phyloP scores from a whole-genome alignment of 768 basidiomycete genomes.

The Nidularia pulvinata region DNA sequence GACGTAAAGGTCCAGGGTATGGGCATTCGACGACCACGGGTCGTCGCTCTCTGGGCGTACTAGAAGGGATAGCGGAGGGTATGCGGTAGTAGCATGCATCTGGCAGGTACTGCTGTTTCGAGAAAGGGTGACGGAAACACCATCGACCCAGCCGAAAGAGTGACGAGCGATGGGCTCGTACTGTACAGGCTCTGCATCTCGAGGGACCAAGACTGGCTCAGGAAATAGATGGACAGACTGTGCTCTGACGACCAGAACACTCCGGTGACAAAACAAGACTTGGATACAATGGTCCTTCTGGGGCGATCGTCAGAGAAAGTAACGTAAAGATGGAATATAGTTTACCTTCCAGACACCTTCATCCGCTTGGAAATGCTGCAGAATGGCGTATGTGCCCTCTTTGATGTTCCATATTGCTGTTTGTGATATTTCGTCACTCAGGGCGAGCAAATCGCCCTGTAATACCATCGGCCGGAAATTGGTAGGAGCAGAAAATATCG shows the following conservation, averaged over 20 bases:
- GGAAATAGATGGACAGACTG: slow-evolving; percentile 58
- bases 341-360: slow-evolving; percentile 25
- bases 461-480: slow-evolving; percentile 45
- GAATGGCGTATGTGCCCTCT: slow-evolving; percentile 39
- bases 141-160: slow-evolving; percentile 72
- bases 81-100: neutral
- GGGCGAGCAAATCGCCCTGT: slow-evolving; percentile 48
- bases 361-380: slow-evolving; percentile 33
- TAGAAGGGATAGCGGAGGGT: slow-evolving; percentile 42
- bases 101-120: neutral
- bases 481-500: slow-evolving; percentile 32
- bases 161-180: slow-evolving; percentile 38
- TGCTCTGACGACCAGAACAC: slow-evolving; percentile 58
- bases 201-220: slow-evolving; percentile 32
- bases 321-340: slow-evolving; percentile 3
- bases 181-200: slow-evolving; percentile 7
- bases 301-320: slow-evolving; percentile 1
- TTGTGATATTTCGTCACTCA: slow-evolving; percentile 50
- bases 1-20: slow-evolving; percentile 52
- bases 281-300: slow-evolving; percentile 54
- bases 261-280: slow-evolving; percentile 42
- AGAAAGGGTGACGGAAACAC: slow-evolving; percentile 36
- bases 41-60: slow-evolving; percentile 59
- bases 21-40: slow-evolving; percentile 52
- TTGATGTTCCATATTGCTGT: slow-evolving; percentile 61